phyloP scores from a whole-genome alignment of 2,329 filamentous ascomycete genomes.

The Thielaviopsis populi region DNA sequence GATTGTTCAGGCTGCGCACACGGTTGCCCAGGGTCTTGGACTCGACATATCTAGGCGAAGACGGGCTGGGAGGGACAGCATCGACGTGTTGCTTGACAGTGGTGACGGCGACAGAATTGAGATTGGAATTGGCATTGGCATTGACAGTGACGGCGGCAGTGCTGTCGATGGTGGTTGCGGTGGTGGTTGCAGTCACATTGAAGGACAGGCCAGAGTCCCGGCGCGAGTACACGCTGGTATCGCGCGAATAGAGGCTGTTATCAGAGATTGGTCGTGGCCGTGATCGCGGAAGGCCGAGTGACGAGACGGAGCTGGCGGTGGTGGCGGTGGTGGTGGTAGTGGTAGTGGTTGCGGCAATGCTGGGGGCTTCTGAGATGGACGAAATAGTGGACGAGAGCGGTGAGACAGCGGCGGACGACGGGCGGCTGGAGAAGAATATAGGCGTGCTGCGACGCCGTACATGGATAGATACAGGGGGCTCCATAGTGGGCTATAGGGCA shows the following conservation, averaged over 20 bases:
- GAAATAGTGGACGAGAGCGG: conserved; percentile 8
- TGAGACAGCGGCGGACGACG: background rate
- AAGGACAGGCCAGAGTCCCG: conserved; percentile 34
- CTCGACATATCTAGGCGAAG: background rate
- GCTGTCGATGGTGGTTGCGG: conserved; percentile 22
- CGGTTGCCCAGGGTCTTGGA: background rate
- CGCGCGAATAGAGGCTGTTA: conserved; percentile 22
- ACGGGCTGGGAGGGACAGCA: background rate
- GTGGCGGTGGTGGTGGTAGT: background rate
- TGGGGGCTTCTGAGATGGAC: conserved; percentile 10
- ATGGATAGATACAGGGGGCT: conserved; percentile 2
- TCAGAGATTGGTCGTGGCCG: conserved; percentile 17
- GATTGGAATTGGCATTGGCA: conserved; percentile 17
- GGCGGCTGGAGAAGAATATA: conserved; percentile 3
- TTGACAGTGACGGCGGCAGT: background rate
- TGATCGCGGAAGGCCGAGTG: background rate
- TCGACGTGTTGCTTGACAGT: conserved; percentile 21
- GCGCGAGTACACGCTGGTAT: conserved; percentile 22
- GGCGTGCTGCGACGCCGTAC: conserved; percentile 6
- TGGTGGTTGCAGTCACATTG: conserved; percentile 24
- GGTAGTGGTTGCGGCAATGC: conserved; percentile 1
- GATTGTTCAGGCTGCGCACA: background rate
- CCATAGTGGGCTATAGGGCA: background rate
- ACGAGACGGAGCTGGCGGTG: background rate
- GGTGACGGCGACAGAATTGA: conserved; percentile 26